Evolutionary conservation across 2,329 filamentous ascomycete genomes (phyloP), one percentile per base, ranked within the genome.

Genomic region (Plenodomus tracheiphilus): DNA sequence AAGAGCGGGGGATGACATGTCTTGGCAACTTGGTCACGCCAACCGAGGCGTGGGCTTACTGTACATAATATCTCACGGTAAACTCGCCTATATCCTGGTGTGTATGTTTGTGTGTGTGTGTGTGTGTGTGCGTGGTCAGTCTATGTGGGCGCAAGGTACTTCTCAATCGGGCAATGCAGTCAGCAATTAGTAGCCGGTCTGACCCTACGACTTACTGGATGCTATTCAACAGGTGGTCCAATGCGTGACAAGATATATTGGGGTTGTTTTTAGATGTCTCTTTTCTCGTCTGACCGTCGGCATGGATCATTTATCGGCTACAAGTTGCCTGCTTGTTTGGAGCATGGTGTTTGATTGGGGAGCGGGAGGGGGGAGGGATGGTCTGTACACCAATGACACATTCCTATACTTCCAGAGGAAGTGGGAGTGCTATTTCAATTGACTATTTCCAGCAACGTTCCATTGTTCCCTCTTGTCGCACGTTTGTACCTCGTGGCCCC

Each of bases 161-260:
- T 32, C 28, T 15, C 6, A 15, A 11, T 32, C 13, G 28, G 13
- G 28, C 28, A 32, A 59, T 61, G 66, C 68, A 58, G 66, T 70
- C 66, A 71, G 61, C 66, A 65, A 58, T 57, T 70, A 70, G 66
- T 51, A 58, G 51, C 52, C 49, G 48, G 46, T 45, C 44, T 45
- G 46, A 49, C 39, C 52, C 46, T 53, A 51, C 56, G 43, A 45
- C 28, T 52, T 60, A 51, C 43, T 39, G 43, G 51, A 46, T 42
- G 32, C 46, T 47, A 56, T 57, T n/a, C n/a, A n/a, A n/a, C 47
- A 57, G 42, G 47, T 61, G 54, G 47, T 44, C 56, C 44, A 48
- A 32, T 32, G 39, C 48, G 37, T 47, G 54, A 54, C 44, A 45
- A 51, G 49, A 32, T 47, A 53, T 46, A 47, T 49, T 46, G 48